Percentiles rank a stretch among this genome's conserved stretches.
These are phyloP conservation scores for Sporisorium exsertum DNA, from an alignment of 1,284 basidiomycete species.

Conservation along the genomic window DNA sequence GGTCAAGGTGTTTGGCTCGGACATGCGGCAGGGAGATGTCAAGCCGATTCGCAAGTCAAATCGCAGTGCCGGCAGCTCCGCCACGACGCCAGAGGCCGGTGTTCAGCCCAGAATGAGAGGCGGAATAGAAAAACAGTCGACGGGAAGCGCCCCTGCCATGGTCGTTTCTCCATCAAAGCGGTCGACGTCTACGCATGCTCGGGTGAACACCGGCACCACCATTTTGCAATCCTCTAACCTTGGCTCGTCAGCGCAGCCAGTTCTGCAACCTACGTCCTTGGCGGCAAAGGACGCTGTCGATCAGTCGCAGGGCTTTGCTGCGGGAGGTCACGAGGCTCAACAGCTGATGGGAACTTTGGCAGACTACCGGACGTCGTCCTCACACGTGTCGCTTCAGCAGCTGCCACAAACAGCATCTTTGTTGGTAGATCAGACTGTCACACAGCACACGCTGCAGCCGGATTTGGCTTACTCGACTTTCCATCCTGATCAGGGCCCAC, in stretches of 20 bases:
- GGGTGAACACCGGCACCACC: neutral
- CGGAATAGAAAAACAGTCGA: constrained; percentile 15
- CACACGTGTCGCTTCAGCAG: constrained; percentile 4
- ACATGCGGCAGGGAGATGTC: constrained; percentile 35
- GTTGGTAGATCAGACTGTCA: neutral
- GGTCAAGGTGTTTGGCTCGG: constrained; percentile 40
- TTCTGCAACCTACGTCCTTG: too few species aligned
- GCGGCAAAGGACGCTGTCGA: neutral
- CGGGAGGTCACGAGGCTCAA: neutral
- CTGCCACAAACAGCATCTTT: neutral
- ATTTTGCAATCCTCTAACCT: constrained; percentile 15
- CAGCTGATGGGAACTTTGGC: neutral
- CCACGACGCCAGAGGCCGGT: constrained; percentile 28
- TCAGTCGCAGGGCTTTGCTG: neutral
- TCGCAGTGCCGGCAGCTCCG: constrained; percentile 2
- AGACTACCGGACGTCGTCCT: neutral
- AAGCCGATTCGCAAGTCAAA: constrained; percentile 21
- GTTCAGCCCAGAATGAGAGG: neutral
- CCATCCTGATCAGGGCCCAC: constrained; percentile 7
- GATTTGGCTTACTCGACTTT: neutral
- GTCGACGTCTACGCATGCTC: constrained; percentile 1
- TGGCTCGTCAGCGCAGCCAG: constrained; percentile 15
- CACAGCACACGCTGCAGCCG: constrained; percentile 4
- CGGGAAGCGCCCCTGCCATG: neutral
- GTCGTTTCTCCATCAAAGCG: constrained; percentile 5